Conservation (phyloP, 768 basidiomycete species). For the Suillus subalutaceus region DNA sequence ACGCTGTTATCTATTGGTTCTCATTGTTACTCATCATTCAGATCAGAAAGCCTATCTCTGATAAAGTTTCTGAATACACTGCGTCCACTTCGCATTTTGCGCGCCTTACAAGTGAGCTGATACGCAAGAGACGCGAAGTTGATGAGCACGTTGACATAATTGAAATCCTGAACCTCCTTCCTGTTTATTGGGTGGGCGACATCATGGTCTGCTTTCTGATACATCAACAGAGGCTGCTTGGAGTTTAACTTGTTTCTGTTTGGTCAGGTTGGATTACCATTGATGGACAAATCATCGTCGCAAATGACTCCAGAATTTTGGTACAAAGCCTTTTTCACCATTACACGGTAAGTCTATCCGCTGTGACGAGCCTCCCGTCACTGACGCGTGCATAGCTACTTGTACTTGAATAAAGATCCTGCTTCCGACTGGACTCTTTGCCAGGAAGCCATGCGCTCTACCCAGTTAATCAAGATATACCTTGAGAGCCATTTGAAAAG, state of each 20-base stretch:
- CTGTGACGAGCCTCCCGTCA: neutral
- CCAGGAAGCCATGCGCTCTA: conserved; percentile 28
- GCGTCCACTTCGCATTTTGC: conserved; percentile 16
- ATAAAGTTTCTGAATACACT: conserved; percentile 15
- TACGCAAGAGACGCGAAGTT: conserved; percentile 12
- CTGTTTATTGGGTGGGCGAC: conserved; percentile 62
- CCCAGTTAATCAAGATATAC: conserved; percentile 27
- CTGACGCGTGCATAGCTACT: conserved; percentile 32
- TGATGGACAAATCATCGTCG: conserved; percentile 44
- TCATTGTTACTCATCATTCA: conserved; percentile 8
- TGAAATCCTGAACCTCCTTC: conserved; percentile 64
- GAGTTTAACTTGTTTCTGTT: conserved; percentile 18
- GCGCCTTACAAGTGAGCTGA: neutral
- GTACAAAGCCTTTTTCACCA: conserved; percentile 51
- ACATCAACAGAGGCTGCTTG: conserved; percentile 1
- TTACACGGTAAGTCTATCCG: conserved; percentile 32
- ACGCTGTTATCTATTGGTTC: neutral
- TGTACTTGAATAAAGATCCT: conserved; percentile 37
- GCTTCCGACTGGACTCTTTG: conserved; percentile 36
- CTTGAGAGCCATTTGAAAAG: conserved; percentile 27
- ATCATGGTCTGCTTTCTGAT: conserved; percentile 48
- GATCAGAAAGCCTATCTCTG: conserved; percentile 18
- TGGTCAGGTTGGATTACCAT: conserved; percentile 34
- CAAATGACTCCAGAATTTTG: conserved; percentile 36
- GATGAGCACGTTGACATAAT: conserved; percentile 19